Evolutionary conservation across 306 rosid genomes (phyloP), one percentile per base, ranked within the genome.

Genomic region (Cucumis hystrix): DNA sequence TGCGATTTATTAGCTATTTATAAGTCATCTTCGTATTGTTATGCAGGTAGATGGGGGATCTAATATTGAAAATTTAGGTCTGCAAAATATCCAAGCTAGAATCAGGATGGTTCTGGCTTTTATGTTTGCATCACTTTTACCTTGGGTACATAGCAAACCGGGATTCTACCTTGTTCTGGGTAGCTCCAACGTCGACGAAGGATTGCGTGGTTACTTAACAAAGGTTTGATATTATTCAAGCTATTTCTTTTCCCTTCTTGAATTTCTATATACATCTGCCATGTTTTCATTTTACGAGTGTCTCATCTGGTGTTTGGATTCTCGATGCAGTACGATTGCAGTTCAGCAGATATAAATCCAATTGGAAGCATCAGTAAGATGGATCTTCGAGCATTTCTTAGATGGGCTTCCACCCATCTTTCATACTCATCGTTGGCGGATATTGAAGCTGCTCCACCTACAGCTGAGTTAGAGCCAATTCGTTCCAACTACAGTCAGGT

Each of bases 391-490:
- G 76, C 92, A 75, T 92, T 95, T 87, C 84, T 95, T 75, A 85
- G 79, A 80, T 92, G 98, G 98, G 98, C 96, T 73, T 95, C 97
- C 69, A 81, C 64, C 76, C 90, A 90, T 88, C 97, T 95, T 87
- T 92, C 97, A 58, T 95, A 81, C 83, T 56, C 88, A 4, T 92
- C 97, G 40, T 85, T 95, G 84, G 87, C 88, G 39, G 98, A 95
- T 57, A 83, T 92, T 80, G 98, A 95, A 90, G 96, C 93, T 43
- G 97, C 98, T 80, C 97, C 98, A 2, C 98, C 98, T 41, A 95
- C 98, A 18, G 98, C 98, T 71, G 98, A 95, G 84, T 89, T 95
- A 68, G 98, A 95, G 86, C 98, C 98, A 67, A 92, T 90, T 56
- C 96, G 98, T 39, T 85, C 98, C 76, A 54, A 95, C 85, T 92